phyloP scores from a whole-genome alignment of 2,329 filamentous ascomycete genomes.

The Aureobasidium sp. region DNA sequence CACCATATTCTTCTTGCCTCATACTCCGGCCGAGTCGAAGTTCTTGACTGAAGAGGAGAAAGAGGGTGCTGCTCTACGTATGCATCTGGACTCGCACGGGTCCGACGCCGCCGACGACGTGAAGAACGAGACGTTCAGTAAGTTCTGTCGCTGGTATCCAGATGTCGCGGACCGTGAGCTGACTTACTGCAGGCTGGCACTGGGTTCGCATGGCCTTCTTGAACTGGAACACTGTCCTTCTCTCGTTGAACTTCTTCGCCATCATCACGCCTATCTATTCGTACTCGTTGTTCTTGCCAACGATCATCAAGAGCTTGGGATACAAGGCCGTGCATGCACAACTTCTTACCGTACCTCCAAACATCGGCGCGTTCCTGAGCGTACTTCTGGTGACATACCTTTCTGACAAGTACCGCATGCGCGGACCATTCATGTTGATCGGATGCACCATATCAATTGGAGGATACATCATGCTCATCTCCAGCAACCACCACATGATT shows the following conservation, averaged over 20 bases:
- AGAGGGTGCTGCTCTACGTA: constrained; percentile 20
- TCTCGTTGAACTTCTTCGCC: constrained; percentile 20
- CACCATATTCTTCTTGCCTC: constrained; percentile 48
- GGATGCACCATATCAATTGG: constrained; percentile 26
- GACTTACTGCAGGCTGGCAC: constrained; percentile 15
- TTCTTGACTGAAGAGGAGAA: constrained; percentile 24
- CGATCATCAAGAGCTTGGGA: constrained; percentile 36
- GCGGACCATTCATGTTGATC: constrained; percentile 28
- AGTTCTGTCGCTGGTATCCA: neutral
- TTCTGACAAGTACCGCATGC: constrained; percentile 28
- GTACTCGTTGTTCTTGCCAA: constrained; percentile 40
- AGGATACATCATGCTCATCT: constrained; percentile 32
- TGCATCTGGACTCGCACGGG: constrained; percentile 23
- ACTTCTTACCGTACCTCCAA: constrained; percentile 32
- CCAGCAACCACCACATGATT: constrained; percentile 24
- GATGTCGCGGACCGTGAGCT: neutral
- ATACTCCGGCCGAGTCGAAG: constrained; percentile 42
- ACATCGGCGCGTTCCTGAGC: constrained; percentile 27
- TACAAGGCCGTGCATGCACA: constrained; percentile 33
- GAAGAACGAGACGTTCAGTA: constrained; percentile 18
- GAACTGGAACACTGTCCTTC: constrained; percentile 21
- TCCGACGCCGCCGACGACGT: constrained; percentile 16
- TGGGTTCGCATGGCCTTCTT: constrained; percentile 20
- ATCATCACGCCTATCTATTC: constrained; percentile 30
- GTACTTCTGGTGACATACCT: constrained; percentile 28